phyloP scores from a whole-genome alignment of 352 stramenopile genomes.

The Elongisporangium undulatum region DNA sequence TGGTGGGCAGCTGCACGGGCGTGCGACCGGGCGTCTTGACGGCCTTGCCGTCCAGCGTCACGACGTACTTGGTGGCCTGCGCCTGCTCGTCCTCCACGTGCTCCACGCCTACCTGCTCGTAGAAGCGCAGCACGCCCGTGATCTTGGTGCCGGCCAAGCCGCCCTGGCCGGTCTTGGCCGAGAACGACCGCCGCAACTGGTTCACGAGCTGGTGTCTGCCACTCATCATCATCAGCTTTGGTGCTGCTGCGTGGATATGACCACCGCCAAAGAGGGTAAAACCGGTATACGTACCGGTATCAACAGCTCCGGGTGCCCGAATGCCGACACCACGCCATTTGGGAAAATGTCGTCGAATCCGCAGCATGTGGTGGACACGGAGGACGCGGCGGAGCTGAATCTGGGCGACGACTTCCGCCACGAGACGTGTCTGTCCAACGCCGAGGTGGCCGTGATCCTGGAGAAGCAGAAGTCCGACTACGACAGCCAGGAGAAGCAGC shows the following conservation, averaged over 20 bases:
- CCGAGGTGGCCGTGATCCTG: slow-evolving; percentile 86
- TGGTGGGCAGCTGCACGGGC: slow-evolving; percentile 54
- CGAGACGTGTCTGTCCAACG: slow-evolving; percentile 88
- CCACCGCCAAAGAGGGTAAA: background rate
- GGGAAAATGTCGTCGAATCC: slow-evolving; percentile 66
- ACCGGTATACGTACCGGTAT: slow-evolving; percentile 2
- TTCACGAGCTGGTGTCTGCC: slow-evolving; percentile 12
- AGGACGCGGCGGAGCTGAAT: slow-evolving; percentile 88
- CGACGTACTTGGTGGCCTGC: slow-evolving; percentile 34
- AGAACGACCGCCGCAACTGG: slow-evolving; percentile 29
- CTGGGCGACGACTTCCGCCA: slow-evolving; percentile 86
- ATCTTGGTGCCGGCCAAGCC: slow-evolving; percentile 65
- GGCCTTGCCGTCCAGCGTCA: slow-evolving; percentile 80
- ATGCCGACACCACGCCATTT: slow-evolving; percentile 5
- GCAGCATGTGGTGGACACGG: slow-evolving; percentile 87
- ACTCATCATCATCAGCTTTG: slow-evolving; percentile 23
- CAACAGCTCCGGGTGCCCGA: background rate
- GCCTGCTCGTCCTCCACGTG: slow-evolving; percentile 29
- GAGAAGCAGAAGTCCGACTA: slow-evolving; percentile 90
- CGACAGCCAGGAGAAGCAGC: slow-evolving; percentile 89
- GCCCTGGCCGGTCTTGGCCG: slow-evolving; percentile 37
- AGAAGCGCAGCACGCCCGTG: slow-evolving; percentile 75
- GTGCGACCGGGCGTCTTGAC: slow-evolving; percentile 73
- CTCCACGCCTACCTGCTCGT: slow-evolving; percentile 73
- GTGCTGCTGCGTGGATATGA: background rate